These are phyloP conservation scores for Vitis hybrid DNA, from an alignment of 177 flowering plant genomes.

Conservation along the genomic window DNA sequence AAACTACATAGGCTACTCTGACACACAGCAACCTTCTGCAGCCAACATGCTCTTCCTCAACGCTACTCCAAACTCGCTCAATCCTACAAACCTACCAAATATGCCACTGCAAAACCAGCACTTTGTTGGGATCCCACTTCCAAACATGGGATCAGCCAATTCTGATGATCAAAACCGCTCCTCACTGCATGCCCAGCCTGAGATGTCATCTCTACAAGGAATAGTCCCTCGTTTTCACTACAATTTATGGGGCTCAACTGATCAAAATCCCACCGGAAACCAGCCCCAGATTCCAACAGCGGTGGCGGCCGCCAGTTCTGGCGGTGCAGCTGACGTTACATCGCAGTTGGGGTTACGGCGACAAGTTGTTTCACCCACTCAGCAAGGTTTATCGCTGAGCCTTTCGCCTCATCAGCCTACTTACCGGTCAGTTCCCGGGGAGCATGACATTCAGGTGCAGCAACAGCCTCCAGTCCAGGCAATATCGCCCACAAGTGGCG, in stretches of 20 bases:
- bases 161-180: slow-evolving; percentile 10
- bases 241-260: slow-evolving; percentile 22
- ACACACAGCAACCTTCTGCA: slow-evolving; percentile 15
- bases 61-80: slow-evolving; percentile 13
- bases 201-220: slow-evolving; percentile 16
- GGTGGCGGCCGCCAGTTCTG: slow-evolving; percentile 3
- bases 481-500: slow-evolving; percentile 25
- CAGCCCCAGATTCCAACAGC: neutral
- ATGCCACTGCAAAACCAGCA: slow-evolving; percentile 23
- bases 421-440: slow-evolving; percentile 21
- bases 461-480: slow-evolving; percentile 12
- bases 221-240: slow-evolving; percentile 18
- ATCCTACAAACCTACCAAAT: slow-evolving; percentile 15
- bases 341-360: slow-evolving; percentile 7
- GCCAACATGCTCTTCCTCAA: slow-evolving; percentile 27
- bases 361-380: slow-evolving; percentile 17
- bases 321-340: slow-evolving; percentile 2
- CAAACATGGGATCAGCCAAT: slow-evolving; percentile 3
- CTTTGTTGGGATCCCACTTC: slow-evolving; percentile 28
- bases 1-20: slow-evolving; percentile 29
- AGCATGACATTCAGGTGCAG: slow-evolving; percentile 16
- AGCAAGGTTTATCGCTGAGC: slow-evolving; percentile 67
- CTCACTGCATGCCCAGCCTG: neutral
- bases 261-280: neutral
- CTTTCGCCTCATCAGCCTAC: slow-evolving; percentile 54